phyloP scores from a whole-genome alignment of 179 eudicot genomes.

The Corrigiola litoralis region DNA sequence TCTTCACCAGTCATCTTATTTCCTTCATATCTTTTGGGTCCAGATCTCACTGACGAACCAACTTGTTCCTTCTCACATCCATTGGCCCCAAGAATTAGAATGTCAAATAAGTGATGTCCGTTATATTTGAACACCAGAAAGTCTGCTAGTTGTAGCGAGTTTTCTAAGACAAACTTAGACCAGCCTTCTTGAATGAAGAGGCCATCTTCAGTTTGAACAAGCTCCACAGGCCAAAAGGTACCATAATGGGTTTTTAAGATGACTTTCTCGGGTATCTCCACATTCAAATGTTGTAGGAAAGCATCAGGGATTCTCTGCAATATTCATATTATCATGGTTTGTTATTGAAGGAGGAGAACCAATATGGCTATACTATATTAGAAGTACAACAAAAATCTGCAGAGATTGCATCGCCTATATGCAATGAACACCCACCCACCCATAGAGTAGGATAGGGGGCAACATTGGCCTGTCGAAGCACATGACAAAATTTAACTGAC shows the following conservation, averaged over 20 bases:
- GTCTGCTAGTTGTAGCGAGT: constrained; percentile 16
- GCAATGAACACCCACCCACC: too few species aligned
- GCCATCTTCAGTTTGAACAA: constrained; percentile 4
- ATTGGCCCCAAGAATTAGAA: background rate
- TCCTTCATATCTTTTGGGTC: background rate
- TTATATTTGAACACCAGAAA: constrained; percentile 23
- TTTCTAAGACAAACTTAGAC: constrained; percentile 17
- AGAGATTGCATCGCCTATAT: too few species aligned
- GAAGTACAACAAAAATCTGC: too few species aligned
- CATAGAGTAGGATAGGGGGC: too few species aligned
- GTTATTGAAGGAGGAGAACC: too few species aligned
- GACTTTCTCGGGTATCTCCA: background rate
- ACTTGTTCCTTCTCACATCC: constrained; percentile 15
- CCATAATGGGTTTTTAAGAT: constrained; percentile 1
- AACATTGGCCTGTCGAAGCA: too few species aligned
- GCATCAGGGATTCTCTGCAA: constrained; percentile 23
- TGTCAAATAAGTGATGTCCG: constrained; percentile 10
- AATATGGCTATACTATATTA: too few species aligned
- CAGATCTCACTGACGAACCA: background rate
- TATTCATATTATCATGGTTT: background rate
- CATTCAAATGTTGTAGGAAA: background rate
- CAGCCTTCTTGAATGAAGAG: constrained; percentile 15
- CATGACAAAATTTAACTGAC: too few species aligned
- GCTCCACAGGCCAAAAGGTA: constrained; percentile 12
- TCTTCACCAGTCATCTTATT: background rate